A percentile compares a stretch with the other conserved stretches of the same genome.
Conservation (phyloP, 1,139 yeast species). For the Hansenula anomala region DNA sequence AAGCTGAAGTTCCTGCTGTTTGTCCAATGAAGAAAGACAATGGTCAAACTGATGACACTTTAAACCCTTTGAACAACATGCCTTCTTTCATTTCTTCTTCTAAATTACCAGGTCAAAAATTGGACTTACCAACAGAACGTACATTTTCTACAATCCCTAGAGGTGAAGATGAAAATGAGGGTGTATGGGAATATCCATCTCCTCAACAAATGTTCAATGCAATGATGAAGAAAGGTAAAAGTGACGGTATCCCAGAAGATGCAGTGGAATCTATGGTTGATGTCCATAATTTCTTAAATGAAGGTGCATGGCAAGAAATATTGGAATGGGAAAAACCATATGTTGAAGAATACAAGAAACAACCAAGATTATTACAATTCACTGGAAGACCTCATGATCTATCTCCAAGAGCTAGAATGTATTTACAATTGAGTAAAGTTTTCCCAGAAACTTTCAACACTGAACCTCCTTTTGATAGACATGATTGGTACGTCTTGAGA, state of each 20-base stretch:
- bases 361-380: constrained; percentile 78
- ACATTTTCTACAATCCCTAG: constrained; percentile 84
- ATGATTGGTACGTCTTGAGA: constrained; percentile 96
- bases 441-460: constrained; percentile 72
- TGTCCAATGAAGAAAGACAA: constrained; percentile 36
- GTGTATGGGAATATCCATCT: constrained; percentile 95
- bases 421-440: constrained; percentile 57
- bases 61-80: constrained; percentile 83
- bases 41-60: constrained; percentile 26
- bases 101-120: constrained; percentile 75
- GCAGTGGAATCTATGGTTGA: constrained; percentile 97
- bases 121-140: constrained; percentile 76
- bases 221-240: constrained; percentile 88
- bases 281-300: constrained; percentile 93
- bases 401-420: constrained; percentile 82
- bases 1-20: constrained; percentile 19
- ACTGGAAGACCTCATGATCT: constrained; percentile 89
- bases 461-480: constrained; percentile 94
- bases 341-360: constrained; percentile 45
- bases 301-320: constrained; percentile 97
- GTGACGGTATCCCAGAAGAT: constrained; percentile 80
- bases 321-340: constrained; percentile 78
- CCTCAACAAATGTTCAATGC: constrained; percentile 99
- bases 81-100: constrained; percentile 65
- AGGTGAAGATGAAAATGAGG: constrained; percentile 47